phyloP scores from a whole-genome alignment of 139 green algal genomes.

The Chlamydomonas eustigma region DNA sequence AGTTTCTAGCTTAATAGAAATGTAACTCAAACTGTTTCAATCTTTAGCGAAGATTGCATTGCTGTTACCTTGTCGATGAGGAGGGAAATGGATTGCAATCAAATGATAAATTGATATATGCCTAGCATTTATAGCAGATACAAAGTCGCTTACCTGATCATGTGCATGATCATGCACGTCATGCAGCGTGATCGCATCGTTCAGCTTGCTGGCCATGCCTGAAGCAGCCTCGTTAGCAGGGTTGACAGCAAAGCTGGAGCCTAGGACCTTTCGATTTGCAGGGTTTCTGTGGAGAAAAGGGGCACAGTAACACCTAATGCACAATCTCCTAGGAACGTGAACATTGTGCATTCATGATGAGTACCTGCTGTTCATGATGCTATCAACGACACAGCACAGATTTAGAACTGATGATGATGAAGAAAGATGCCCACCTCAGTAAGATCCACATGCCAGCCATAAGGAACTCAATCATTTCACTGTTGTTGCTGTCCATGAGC shows the following conservation, averaged over 20 bases:
- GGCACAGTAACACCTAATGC: no score
- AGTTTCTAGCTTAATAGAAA: no score
- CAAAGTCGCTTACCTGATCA: conserved; percentile 10
- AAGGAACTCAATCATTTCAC: conserved; percentile 68
- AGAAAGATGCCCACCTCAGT: conserved; percentile 27
- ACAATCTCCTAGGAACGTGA: no score
- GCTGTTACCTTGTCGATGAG: no score
- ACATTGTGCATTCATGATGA: no score
- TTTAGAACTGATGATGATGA: not conserved
- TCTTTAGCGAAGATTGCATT: no score
- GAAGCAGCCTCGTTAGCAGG: conserved; percentile 16
- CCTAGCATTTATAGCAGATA: no score
- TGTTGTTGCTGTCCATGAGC: conserved; percentile 46
- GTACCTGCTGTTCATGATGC: no score
- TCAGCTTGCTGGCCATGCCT: conserved; percentile 55
- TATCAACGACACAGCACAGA: not conserved
- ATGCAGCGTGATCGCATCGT: conserved; percentile 65
- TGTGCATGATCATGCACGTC: conserved; percentile 48
- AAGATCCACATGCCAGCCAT: conserved; percentile 80
- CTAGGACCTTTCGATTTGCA: conserved; percentile 46
- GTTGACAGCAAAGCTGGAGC: conserved; percentile 36
- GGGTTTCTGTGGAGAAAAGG: conserved; percentile 25
- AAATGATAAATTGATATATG: no score
- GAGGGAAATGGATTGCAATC: no score
- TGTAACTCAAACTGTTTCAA: no score